phyloP scores from a whole-genome alignment of 108 stramenopile species.

The Cylindrotheca fusiformis region DNA sequence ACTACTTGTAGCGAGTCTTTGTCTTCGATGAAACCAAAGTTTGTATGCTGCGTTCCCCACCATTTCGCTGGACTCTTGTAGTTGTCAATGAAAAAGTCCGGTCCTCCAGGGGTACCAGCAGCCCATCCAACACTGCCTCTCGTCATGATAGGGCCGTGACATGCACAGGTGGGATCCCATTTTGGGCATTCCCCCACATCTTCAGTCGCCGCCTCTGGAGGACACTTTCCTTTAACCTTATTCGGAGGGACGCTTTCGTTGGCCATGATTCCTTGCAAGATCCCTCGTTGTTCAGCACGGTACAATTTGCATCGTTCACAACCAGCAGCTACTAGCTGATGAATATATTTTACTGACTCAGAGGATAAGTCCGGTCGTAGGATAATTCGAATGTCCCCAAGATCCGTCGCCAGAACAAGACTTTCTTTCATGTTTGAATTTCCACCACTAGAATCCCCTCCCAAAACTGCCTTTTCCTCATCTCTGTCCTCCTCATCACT shows the following conservation, averaged over 20 bases:
- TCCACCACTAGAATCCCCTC: not conserved
- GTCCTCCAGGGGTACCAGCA: conserved; percentile 55
- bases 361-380: conserved; percentile 52
- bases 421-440: not conserved
- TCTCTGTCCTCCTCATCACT: not conserved
- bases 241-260: conserved; percentile 19
- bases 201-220: conserved; percentile 18
- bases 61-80: conserved; percentile 54
- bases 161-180: conserved; percentile 65
- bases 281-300: conserved; percentile 61
- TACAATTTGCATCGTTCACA: conserved; percentile 74
- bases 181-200: conserved; percentile 46
- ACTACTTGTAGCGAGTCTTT: conserved; percentile 39
- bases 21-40: conserved; percentile 60
- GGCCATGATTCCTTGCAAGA: conserved; percentile 67
- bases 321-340: conserved; percentile 32
- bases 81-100: conserved; percentile 77
- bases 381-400: conserved; percentile 53
- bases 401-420: conserved; percentile 19
- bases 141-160: conserved; percentile 77
- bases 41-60: conserved; percentile 80
- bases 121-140: conserved; percentile 80
- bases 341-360: conserved; percentile 60
- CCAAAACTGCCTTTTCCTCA: not conserved
- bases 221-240: conserved; percentile 47